These are phyloP conservation scores for Dalechampia spathulata DNA, from an alignment of 441 rosid species.

Conservation along the genomic window DNA sequence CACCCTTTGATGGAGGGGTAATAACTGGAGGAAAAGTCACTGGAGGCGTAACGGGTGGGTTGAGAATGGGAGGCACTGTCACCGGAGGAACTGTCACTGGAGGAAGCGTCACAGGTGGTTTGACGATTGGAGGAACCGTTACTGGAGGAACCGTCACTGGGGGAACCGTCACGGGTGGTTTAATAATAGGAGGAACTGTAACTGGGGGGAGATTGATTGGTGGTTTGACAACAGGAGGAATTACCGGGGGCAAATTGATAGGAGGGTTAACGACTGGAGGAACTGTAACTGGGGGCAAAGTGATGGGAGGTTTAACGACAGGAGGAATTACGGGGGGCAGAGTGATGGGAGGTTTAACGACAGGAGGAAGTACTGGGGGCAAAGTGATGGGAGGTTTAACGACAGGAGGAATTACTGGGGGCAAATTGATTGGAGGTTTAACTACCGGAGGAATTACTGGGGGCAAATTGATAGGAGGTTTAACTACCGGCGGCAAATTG, in stretches of 20 bases:
- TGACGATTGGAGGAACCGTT: no score
- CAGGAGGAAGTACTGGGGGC: constrained; percentile 6
- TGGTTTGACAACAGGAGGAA: no score
- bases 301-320: constrained; percentile 7
- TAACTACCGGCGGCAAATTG: not conserved
- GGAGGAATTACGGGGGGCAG: constrained; percentile 22
- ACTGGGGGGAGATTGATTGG: no score
- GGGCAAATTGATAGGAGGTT: constrained; percentile 15
- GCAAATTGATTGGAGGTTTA: not conserved
- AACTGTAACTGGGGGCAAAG: constrained; percentile 18
- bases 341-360: constrained; percentile 13
- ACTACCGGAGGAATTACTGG: not conserved
- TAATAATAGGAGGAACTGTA: no score
- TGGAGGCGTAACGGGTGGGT: no score
- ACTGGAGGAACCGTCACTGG: no score
- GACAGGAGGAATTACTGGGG: not conserved
- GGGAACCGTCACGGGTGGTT: no score
- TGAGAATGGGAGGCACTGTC: no score
- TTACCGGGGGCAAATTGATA: no score
- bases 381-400: not conserved
- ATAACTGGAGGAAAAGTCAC: no score
- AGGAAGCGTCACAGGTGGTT: no score
- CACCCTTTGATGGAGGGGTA: constrained; percentile 15
- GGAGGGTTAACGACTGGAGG: constrained; percentile 13
- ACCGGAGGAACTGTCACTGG: no score